A percentile compares a stretch with the other conserved stretches of the same genome.
Evolutionary conservation across 805 yeast species (phyloP).

Genomic region (Candida khao-thaluensis): DNA sequence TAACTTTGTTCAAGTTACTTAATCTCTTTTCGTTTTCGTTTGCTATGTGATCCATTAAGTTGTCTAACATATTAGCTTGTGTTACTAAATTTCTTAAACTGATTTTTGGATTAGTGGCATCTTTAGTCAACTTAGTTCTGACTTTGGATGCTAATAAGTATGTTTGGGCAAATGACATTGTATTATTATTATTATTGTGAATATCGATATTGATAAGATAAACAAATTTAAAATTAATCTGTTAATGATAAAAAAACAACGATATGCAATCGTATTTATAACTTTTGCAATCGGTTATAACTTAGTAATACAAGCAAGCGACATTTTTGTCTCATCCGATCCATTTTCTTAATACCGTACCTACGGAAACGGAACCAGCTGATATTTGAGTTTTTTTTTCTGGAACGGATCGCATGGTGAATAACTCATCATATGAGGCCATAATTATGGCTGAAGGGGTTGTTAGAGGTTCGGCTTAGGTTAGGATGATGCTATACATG

Average conservation of each 20-base stretch:
- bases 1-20: constrained; percentile 15
- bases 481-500: too few relatives aligned
- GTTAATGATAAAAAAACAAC: constrained; percentile 1
- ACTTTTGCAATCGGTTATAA: constrained; percentile 4
- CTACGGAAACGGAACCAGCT: constrained; percentile 8
- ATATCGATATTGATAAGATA: not conserved
- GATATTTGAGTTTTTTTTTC: not conserved
- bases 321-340: constrained; percentile 8
- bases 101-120: constrained; percentile 58
- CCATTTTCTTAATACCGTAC: constrained; percentile 7
- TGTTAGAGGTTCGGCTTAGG: too few relatives aligned
- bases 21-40: constrained; percentile 28
- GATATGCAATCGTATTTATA: constrained; percentile 5
- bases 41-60: constrained; percentile 53
- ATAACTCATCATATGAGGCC: not conserved
- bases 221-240: too few relatives aligned
- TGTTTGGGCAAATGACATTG: constrained; percentile 46
- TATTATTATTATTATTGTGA: not conserved
- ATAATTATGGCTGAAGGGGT: too few relatives aligned
- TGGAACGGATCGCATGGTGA: constrained; percentile 1
- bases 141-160: constrained; percentile 65
- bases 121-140: constrained; percentile 59
- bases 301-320: constrained; percentile 8
- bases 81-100: constrained; percentile 58
- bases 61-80: constrained; percentile 71